Conservation (phyloP, 2,329 filamentous ascomycete genomes). For the Cladosporium sp. region DNA sequence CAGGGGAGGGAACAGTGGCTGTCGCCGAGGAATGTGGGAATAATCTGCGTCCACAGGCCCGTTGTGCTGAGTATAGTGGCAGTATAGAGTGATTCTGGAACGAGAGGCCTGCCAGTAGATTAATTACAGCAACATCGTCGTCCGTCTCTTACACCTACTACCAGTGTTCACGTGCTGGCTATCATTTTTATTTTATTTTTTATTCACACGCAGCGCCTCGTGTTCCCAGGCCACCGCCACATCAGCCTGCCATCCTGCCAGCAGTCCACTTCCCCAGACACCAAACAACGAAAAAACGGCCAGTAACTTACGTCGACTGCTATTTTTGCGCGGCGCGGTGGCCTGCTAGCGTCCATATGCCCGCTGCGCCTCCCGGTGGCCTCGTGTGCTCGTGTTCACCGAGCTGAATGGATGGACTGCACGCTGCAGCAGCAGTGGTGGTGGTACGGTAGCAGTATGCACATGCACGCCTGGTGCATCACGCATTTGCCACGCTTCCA, state of each 20-base stretch:
- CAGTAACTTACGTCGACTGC: background rate
- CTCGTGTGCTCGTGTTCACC: slow-evolving; percentile 4
- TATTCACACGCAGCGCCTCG: background rate
- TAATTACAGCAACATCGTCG: background rate
- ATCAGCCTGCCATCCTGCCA: background rate
- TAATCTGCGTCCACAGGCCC: background rate
- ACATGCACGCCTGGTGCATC: background rate
- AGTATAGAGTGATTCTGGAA: background rate
- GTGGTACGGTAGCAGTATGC: background rate
- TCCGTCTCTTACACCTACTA: background rate
- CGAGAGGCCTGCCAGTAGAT: background rate
- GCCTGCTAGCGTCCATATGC: background rate
- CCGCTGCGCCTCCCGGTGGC: slow-evolving; percentile 2
- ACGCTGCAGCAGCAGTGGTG: background rate
- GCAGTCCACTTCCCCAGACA: slow-evolving; percentile 5
- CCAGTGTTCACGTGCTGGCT: background rate
- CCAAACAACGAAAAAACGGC: background rate
- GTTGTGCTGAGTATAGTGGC: background rate
- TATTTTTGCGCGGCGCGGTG: background rate
- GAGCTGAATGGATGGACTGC: background rate
- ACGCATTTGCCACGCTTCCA: background rate
- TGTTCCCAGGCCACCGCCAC: background rate
- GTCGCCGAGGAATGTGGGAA: background rate
- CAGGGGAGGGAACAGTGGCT: background rate
- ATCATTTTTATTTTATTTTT: background rate